phyloP scores from a whole-genome alignment of 164 flowering plant species.

The Vitis rupestris region DNA sequence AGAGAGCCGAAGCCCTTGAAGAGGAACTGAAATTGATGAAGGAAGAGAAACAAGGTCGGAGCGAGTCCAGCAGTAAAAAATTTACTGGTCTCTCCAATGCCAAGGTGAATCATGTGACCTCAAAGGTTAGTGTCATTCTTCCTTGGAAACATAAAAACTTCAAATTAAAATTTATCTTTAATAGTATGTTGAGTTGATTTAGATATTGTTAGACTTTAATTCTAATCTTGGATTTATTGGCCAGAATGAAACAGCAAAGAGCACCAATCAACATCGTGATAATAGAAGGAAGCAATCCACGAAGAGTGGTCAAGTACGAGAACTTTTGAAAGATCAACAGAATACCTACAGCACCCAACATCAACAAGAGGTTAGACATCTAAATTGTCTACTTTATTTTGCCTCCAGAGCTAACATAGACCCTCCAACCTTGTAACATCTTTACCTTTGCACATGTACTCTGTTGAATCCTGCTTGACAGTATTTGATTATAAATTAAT shows the following conservation, averaged over 20 bases:
- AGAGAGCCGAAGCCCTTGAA: conserved; percentile 46
- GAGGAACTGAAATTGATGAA: conserved; percentile 41
- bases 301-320: conserved; percentile 4
- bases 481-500: not conserved
- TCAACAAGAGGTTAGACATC: conserved; percentile 10
- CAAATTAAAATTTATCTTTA: not conserved
- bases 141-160: not conserved
- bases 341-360: not conserved
- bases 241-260: conserved; percentile 13
- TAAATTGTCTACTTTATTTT: not conserved
- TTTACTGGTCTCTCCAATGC: conserved; percentile 1
- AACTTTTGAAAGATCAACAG: conserved; percentile 6
- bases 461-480: not conserved
- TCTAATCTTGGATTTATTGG: not conserved
- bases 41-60: conserved; percentile 33
- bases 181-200: not conserved
- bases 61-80: conserved; percentile 12
- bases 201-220: not conserved
- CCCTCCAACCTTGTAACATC: not conserved
- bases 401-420: not conserved
- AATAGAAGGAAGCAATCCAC: conserved; percentile 4
- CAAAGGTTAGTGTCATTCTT: conserved; percentile 24
- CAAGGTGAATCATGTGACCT: conserved; percentile 7
- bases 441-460: not conserved
- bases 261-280: conserved; percentile 10